These are phyloP conservation scores for Coniella lustricola DNA, from an alignment of 2,329 filamentous ascomycete species.

Conservation along the genomic window DNA sequence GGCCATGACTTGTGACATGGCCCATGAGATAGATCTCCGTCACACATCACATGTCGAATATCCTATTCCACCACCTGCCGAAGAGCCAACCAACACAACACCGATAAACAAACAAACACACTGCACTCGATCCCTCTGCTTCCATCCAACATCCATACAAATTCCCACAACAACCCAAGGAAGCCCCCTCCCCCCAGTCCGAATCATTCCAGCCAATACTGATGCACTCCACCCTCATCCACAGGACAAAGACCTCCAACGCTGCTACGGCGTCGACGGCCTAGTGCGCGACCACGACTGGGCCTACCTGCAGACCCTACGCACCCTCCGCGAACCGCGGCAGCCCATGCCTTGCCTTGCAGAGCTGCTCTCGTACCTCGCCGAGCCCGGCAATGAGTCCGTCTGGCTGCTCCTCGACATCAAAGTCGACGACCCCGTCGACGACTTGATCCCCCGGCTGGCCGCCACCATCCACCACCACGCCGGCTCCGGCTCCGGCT, in stretches of 20 bases:
- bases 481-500: no score
- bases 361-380: conserved; percentile 69
- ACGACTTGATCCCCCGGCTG: conserved; percentile 64
- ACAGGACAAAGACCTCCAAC: conserved; percentile 61
- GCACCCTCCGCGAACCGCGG: conserved; percentile 60
- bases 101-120: no score
- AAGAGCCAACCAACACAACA: no score
- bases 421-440: conserved; percentile 71
- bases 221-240: no score
- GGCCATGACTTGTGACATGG: no score
- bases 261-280: conserved; percentile 72
- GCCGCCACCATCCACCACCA: conserved; percentile 51
- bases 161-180: no score
- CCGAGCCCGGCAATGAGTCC: conserved; percentile 54
- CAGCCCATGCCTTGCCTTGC: conserved; percentile 65
- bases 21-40: no score
- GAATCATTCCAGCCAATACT: conserved; percentile 33
- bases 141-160: no score
- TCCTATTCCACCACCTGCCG: no score
- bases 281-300: conserved; percentile 72
- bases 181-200: no score
- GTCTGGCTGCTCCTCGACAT: conserved; percentile 85
- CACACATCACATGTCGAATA: no score
- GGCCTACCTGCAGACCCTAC: conserved; percentile 61
- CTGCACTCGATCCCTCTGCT: no score